A percentile compares a stretch with the other conserved stretches of the same genome.
Conservation (phyloP, 768 basidiomycete species). For the Tylopilus rubrobrunneus region DNA sequence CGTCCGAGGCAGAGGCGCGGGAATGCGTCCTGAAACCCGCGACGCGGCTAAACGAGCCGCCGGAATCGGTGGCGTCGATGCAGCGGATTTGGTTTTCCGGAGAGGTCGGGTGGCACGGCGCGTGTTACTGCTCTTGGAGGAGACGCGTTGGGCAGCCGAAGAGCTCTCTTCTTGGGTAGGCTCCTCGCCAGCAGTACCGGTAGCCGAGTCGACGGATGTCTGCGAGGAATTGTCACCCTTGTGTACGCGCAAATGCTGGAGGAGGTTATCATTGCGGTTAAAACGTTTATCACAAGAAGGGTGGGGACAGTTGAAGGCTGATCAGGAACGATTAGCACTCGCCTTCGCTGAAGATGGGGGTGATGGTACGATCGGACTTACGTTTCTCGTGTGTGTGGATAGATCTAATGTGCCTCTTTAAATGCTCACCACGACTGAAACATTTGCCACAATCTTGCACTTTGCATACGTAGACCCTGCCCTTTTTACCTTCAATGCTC, state of each 20-base stretch:
- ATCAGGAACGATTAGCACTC: conserved; percentile 25
- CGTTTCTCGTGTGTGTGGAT: conserved; percentile 79
- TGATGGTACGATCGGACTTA: conserved; percentile 37
- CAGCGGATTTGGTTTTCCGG: conserved; percentile 34
- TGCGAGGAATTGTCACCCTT: conserved; percentile 37
- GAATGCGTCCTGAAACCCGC: conserved; percentile 30
- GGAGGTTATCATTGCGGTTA: conserved; percentile 75
- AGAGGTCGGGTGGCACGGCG: conserved; percentile 31
- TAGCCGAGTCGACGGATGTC: conserved; percentile 29
- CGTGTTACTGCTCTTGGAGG: conserved; percentile 18
- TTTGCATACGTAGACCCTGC: conserved; percentile 52
- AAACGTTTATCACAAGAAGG: conserved; percentile 68
- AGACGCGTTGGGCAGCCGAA: conserved; percentile 21
- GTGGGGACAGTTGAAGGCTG: conserved; percentile 72
- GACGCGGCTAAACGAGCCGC: conserved; percentile 32
- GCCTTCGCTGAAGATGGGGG: conserved; percentile 11
- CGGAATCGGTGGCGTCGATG: conserved; percentile 33
- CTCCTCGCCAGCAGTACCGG: conserved; percentile 27
- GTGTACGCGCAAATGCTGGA: conserved; percentile 76
- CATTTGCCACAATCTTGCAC: conserved; percentile 71
- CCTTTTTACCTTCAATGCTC: conserved; percentile 28
- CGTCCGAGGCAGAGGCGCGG: conserved; percentile 30
- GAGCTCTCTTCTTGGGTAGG: conserved; percentile 16
- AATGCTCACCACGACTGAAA: conserved; percentile 70
- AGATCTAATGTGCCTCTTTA: conserved; percentile 70